Evolutionary conservation across 768 basidiomycete species (phyloP).

Genomic region (Lactarius evosmus): DNA sequence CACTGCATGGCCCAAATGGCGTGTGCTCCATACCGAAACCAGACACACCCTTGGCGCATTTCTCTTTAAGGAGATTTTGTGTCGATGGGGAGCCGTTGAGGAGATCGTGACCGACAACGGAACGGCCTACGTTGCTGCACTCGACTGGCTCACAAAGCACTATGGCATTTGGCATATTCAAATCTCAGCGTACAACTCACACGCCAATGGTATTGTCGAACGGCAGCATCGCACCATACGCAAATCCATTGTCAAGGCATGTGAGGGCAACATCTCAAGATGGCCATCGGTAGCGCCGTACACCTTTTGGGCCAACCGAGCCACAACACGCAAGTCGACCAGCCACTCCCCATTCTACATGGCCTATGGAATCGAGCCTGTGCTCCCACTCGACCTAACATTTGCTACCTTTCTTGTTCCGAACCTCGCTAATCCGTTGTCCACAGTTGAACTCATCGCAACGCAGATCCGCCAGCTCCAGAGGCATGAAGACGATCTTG

Average conservation of each 20-base stretch:
- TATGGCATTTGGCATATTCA: slow-evolving; percentile 40
- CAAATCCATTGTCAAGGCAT: slow-evolving; percentile 38
- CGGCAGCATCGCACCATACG: slow-evolving; percentile 33
- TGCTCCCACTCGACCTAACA: slow-evolving; percentile 30
- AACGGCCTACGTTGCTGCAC: neutral
- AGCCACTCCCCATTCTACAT: slow-evolving; percentile 36
- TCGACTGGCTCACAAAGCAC: neutral
- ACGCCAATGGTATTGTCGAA: slow-evolving; percentile 42
- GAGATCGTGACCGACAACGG: neutral
- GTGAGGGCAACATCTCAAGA: slow-evolving; percentile 33
- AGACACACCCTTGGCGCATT: neutral
- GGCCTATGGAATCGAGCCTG: slow-evolving; percentile 25
- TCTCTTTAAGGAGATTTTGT: neutral
- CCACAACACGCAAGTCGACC: slow-evolving; percentile 33
- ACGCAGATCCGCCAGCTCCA: slow-evolving; percentile 18
- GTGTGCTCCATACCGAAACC: slow-evolving; percentile 30
- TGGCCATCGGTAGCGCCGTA: slow-evolving; percentile 35
- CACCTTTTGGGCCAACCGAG: slow-evolving; percentile 40
- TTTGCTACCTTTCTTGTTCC: neutral
- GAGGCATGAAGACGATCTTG: slow-evolving; percentile 16
- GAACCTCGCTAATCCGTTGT: neutral
- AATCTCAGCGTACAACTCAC: slow-evolving; percentile 43
- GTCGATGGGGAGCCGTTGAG: neutral
- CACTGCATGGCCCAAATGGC: slow-evolving; percentile 26
- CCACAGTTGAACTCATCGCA: slow-evolving; percentile 24